Percentiles rank a stretch among this genome's conserved stretches.
phyloP scores from a whole-genome alignment of 1,284 basidiomycete species.

The Fomitopsis pinicola region DNA sequence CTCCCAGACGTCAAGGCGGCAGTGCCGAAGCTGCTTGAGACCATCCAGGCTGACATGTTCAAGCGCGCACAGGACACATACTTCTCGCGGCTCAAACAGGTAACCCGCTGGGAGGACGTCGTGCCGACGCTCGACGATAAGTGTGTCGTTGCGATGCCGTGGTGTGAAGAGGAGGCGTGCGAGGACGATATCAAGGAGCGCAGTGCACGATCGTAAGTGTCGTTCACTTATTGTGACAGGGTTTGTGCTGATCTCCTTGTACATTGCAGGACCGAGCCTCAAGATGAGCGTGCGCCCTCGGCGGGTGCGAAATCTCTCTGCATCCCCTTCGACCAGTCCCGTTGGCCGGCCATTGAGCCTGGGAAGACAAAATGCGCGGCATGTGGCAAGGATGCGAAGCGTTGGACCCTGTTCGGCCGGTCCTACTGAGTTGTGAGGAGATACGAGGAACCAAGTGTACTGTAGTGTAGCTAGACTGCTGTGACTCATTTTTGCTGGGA shows the following conservation, averaged over 20 bases:
- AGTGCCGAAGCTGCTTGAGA: slow-evolving; percentile 71
- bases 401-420: slow-evolving; percentile 90
- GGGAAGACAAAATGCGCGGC: slow-evolving; percentile 84
- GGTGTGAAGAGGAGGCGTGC: slow-evolving; percentile 94
- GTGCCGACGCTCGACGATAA: slow-evolving; percentile 90
- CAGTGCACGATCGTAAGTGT: slow-evolving; percentile 77
- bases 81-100: slow-evolving; percentile 67
- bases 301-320: slow-evolving; percentile 97
- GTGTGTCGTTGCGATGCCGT: slow-evolving; percentile 87
- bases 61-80: slow-evolving; percentile 73
- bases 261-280: slow-evolving; percentile 64
- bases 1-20: slow-evolving; percentile 57
- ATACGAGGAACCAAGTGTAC: neutral
- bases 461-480: neutral
- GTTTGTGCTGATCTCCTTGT: slow-evolving; percentile 4
- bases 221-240: neutral
- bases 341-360: slow-evolving; percentile 71
- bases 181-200: slow-evolving; percentile 99
- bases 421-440: slow-evolving; percentile 48
- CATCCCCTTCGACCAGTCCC: slow-evolving; percentile 93
- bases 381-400: slow-evolving; percentile 83
- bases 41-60: slow-evolving; percentile 92
- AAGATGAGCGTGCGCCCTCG: slow-evolving; percentile 94
- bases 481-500: neutral
- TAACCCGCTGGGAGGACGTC: slow-evolving; percentile 88